These are phyloP conservation scores for Gamsiella multidivaricata DNA, from an alignment of 192 early-diverging fungal species.

Conservation along the genomic window DNA sequence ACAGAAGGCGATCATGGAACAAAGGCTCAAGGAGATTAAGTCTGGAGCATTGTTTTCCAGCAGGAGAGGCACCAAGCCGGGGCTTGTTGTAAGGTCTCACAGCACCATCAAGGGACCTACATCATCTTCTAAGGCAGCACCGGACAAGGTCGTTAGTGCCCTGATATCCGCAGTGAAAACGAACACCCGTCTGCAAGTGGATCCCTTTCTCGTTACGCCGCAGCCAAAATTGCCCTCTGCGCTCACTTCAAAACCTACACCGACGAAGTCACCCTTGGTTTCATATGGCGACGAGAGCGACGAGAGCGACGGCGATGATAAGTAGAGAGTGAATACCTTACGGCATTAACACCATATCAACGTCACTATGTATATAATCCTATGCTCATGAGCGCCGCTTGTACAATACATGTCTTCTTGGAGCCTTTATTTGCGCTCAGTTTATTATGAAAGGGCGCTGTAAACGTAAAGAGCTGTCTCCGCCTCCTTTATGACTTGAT, in stretches of 20 bases:
- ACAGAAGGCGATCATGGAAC: conserved; percentile 13
- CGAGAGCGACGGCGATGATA: conserved; percentile 12
- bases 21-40: conserved; percentile 29
- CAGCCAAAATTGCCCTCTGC: background rate
- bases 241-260: background rate
- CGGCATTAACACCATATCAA: too few species aligned
- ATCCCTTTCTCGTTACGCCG: conserved; percentile 21
- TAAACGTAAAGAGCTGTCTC: too few species aligned
- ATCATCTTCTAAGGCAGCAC: background rate
- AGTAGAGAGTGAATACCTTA: background rate
- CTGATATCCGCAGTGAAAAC: conserved; percentile 24
- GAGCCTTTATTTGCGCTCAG: too few species aligned
- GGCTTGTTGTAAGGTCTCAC: background rate
- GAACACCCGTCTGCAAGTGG: conserved; percentile 31
- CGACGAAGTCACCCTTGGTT: conserved; percentile 19
- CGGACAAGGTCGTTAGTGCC: conserved; percentile 8
- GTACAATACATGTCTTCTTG: too few species aligned
- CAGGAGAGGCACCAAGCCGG: background rate
- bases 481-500: conserved; percentile 36
- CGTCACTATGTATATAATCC: too few species aligned
- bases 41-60: conserved; percentile 27
- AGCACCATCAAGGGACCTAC: background rate
- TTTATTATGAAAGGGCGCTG: too few species aligned
- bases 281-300: conserved; percentile 20
- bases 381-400: too few species aligned